Evolutionary conservation across 2,329 filamentous ascomycete species (phyloP), one percentile per base, ranked within the genome.

Genomic region (Calonectria multiphialidica): DNA sequence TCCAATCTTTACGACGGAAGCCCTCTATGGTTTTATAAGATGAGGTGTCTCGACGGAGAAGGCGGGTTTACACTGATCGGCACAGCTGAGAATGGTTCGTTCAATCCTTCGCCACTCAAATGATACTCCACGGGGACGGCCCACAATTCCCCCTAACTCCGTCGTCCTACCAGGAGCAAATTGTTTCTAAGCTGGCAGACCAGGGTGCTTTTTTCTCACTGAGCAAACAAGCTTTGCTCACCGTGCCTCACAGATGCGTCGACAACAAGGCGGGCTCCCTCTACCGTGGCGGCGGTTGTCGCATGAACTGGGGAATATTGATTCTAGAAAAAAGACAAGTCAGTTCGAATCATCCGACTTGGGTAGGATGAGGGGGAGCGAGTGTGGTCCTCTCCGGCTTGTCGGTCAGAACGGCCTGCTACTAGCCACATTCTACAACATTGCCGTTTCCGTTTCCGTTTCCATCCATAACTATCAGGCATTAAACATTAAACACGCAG

Each of bases 121-220:
- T 59, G 21, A 21, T n/a, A 16, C 21, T 40, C 75, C 8, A 74
- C 53, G 1, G 75, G 72, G 21, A 9, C 3, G 64, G 50, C n/a
- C 64, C 64, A 67, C 28, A 67, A 21, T 47, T 67, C 15, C 64
- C 64, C 64, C 64, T 67, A 45, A 57, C 57, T 44, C 28, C 40
- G 18, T 28, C 23, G 35, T 28, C 64, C 50, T 35, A 35, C 33
- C 53, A 40, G 35, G 40, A 40, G 64, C 28, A 59, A 47, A 55
- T 37, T 28, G 21, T n/a, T 44, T 25, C 40, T 33, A 57, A 45
- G 64, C 16, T 25, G 10, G 16, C 18, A 3, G 37, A 18, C 49
- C 35, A 37, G 64, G 64, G 49, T 66, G 49, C 33, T 59, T 25
- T 15, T 9, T 59, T 25, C 23, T 9, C 33, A 16, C 53, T n/a